These are phyloP conservation scores for Cryptosporidium canis DNA, from an alignment of 169 alveolate genomes.

Conservation along the genomic window DNA sequence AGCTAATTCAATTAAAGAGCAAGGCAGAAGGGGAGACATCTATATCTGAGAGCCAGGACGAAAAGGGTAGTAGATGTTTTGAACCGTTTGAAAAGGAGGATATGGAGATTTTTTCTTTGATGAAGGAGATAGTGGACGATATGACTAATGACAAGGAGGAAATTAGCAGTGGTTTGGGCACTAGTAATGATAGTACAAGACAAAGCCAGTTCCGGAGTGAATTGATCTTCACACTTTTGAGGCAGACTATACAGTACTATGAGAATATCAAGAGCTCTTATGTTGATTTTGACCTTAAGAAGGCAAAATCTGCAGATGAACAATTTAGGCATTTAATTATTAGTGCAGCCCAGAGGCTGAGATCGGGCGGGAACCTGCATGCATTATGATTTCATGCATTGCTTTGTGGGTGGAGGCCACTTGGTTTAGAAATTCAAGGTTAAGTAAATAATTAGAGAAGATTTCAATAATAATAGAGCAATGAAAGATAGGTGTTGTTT, in stretches of 20 bases:
- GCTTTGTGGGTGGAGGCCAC: no score
- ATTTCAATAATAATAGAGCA: no score
- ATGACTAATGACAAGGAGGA: neutral
- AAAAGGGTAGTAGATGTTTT: neutral
- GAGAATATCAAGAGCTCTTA: constrained; percentile 14
- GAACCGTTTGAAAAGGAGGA: neutral
- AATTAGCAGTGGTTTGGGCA: neutral
- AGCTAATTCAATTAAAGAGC: neutral
- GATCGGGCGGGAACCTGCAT: neutral
- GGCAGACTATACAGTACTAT: constrained; percentile 38
- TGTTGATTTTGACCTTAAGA: neutral
- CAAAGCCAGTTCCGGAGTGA: neutral
- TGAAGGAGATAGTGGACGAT: neutral
- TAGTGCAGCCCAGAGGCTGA: constrained; percentile 7
- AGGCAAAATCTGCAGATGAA: neutral
- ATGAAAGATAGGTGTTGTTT: no score
- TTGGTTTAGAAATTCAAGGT: neutral
- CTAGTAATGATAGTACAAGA: neutral
- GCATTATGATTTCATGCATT: neutral
- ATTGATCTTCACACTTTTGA: neutral
- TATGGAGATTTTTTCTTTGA: neutral
- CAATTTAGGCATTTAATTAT: neutral
- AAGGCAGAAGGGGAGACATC: neutral
- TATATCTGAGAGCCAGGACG: neutral
- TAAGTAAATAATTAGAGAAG: no score